These are phyloP conservation scores for Rhizopogon vesiculosus DNA, from an alignment of 768 basidiomycete genomes.

Conservation along the genomic window DNA sequence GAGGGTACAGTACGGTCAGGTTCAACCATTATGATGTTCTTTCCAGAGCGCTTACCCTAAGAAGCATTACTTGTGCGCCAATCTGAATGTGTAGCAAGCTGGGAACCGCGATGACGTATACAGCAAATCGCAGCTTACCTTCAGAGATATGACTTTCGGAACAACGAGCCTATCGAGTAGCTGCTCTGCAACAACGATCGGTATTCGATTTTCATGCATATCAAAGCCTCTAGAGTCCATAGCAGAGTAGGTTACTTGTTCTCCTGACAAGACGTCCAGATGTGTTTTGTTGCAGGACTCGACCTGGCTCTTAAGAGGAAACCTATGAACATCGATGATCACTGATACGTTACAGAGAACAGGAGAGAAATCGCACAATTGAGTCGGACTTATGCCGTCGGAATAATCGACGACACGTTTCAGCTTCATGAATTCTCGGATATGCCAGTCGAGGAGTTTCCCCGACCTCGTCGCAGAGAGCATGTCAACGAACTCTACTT, in stretches of 20 bases:
- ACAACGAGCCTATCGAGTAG: slow-evolving; percentile 49
- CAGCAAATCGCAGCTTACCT: slow-evolving; percentile 23
- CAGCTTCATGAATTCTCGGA: slow-evolving; percentile 62
- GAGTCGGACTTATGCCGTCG: slow-evolving; percentile 84
- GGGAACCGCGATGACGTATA: background rate
- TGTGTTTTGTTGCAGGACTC: slow-evolving; percentile 18
- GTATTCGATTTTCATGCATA: slow-evolving; percentile 29
- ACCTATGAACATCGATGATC: slow-evolving; percentile 9
- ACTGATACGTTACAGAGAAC: background rate
- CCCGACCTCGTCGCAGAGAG: slow-evolving; percentile 98
- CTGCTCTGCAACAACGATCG: slow-evolving; percentile 18
- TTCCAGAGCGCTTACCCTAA: slow-evolving; percentile 21
- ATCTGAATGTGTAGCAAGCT: slow-evolving; percentile 22
- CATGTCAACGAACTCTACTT: slow-evolving; percentile 86
- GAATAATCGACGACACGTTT: slow-evolving; percentile 61
- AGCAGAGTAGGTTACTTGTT: slow-evolving; percentile 29
- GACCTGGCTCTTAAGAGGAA: slow-evolving; percentile 22
- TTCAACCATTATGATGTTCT: background rate
- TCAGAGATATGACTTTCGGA: slow-evolving; percentile 42
- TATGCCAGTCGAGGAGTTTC: slow-evolving; percentile 55
- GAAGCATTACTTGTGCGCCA: slow-evolving; percentile 80
- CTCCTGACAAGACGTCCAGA: slow-evolving; percentile 20
- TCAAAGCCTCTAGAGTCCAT: slow-evolving; percentile 45
- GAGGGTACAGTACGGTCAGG: background rate
- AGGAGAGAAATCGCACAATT: slow-evolving; percentile 48